Evolutionary conservation across 176 grass and related monocot species (phyloP).

Genomic region (Aechmea fasciata): DNA sequence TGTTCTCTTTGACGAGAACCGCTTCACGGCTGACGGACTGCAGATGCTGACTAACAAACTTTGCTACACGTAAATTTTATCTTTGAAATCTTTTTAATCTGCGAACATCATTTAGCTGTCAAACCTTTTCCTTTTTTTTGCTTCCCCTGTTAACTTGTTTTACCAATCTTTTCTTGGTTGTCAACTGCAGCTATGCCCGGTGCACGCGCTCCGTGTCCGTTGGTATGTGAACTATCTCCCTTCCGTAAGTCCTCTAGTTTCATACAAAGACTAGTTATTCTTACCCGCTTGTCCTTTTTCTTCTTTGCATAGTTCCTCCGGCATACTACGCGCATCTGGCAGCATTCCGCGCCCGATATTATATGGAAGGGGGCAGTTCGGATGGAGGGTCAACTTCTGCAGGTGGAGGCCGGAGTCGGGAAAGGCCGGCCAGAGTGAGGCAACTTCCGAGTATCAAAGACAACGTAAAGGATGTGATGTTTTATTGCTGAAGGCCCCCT

Average conservation of each 20-base stretch:
- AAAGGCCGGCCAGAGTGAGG: slow-evolving; percentile 33
- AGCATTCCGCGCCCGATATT: slow-evolving; percentile 52
- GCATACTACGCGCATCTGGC: slow-evolving; percentile 80
- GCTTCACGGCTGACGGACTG: slow-evolving; percentile 50
- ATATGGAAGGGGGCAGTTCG: slow-evolving; percentile 50
- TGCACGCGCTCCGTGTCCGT: slow-evolving; percentile 80
- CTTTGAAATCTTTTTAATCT: neutral
- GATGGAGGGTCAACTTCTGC: slow-evolving; percentile 33
- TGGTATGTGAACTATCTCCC: slow-evolving; percentile 27
- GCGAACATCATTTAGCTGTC: neutral
- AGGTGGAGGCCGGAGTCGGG: slow-evolving; percentile 15
- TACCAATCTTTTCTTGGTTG: neutral
- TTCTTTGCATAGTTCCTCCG: slow-evolving; percentile 44
- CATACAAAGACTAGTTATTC: neutral
- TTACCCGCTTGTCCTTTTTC: neutral
- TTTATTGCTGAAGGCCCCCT: slow-evolving; percentile 46
- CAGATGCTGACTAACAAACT: slow-evolving; percentile 75
- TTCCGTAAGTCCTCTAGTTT: neutral
- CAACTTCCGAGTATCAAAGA: slow-evolving; percentile 63
- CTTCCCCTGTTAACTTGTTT: neutral
- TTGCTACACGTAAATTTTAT: slow-evolving; percentile 57
- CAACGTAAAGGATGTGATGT: slow-evolving; percentile 71
- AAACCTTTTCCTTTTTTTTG: neutral
- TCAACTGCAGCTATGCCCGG: slow-evolving; percentile 60
- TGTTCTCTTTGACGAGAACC: slow-evolving; percentile 70